phyloP scores from a whole-genome alignment of 805 yeast species.

The Yarrowia sp. region DNA sequence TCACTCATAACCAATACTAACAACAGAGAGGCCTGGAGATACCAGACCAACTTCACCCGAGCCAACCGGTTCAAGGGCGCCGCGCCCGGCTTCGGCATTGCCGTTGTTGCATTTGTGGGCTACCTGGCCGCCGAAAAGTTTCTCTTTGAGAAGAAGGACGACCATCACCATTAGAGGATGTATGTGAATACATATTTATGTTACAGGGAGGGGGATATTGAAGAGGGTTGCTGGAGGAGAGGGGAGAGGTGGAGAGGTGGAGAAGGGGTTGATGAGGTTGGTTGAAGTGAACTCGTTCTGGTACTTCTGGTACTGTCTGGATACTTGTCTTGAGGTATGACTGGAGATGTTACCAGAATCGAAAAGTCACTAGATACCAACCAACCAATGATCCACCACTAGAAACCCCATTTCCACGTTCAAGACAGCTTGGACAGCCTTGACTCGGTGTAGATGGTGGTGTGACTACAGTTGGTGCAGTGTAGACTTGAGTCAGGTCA shows the following conservation, averaged over 20 bases:
- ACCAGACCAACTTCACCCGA: slow-evolving; percentile 74
- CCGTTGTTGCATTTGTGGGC: slow-evolving; percentile 64
- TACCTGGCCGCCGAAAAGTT: slow-evolving; percentile 16
- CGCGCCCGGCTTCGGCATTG: slow-evolving; percentile 79
- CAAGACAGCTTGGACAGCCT: no score
- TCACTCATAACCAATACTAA: slow-evolving; percentile 24
- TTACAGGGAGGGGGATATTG: not conserved
- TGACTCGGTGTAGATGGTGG: no score
- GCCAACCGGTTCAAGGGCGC: slow-evolving; percentile 63
- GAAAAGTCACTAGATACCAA: no score
- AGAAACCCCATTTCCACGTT: no score
- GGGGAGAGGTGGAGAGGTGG: not conserved
- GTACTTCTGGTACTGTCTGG: not conserved
- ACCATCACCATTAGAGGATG: slow-evolving; percentile 19
- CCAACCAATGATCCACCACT: no score
- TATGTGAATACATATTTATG: slow-evolving; percentile 17
- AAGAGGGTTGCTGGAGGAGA: no score
- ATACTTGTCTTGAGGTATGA: no score
- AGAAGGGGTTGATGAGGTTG: not conserved
- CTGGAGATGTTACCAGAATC: no score
- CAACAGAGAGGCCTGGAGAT: slow-evolving; percentile 85
- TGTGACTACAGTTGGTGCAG: no score
- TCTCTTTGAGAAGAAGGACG: slow-evolving; percentile 14
- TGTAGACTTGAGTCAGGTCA: no score
- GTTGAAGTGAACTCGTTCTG: no score